Base-by-base conservation (phyloP, 108 stramenopile species). In the Craspedostauros australis region DNA sequence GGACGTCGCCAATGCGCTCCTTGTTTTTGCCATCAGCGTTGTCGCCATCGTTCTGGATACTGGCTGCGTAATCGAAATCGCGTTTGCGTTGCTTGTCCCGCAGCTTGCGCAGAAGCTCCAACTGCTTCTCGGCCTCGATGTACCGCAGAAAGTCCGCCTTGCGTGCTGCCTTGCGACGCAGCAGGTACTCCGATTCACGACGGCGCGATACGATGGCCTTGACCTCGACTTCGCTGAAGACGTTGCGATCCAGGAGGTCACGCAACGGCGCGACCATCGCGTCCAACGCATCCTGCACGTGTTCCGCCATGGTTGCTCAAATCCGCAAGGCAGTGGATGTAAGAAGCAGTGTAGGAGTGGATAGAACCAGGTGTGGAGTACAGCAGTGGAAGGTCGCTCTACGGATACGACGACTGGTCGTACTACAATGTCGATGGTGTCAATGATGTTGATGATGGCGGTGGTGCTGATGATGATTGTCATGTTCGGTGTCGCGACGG, bases 241-340 rank as follows among this genome's bases (percentile, higher is more conserved):
- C 68, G 26, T 73, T 56, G 0, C 84, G 82, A 38, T 80, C 75
- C 48, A 76, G 56, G 45, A 88, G 66, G 46, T 92, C 91, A 32
- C 60, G 57, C 68, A 92, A 68, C 14, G 86, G 77, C 16, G 77
- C 64, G 70, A 92, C 91, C 91, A 92, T 92, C 15, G 68, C 61
- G 64, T 92, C 91, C 43, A 92, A 75, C 50, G 80, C 68, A 18
- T 68, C 80, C 54, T 92, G 86, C 0, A 92, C 91, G 65, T 88
- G 82, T 68, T 92, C 91, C 22, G 89, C 89, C 89, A 91, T 91
- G 23, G 11, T 51, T 43, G 45, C 8, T 46, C 21, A 47, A 21
- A n/a, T n/a, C n/a, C n/a, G n/a, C n/a, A n/a, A n/a, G n/a, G n/a
- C n/a, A n/a, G n/a, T n/a, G n/a, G n/a, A n/a, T n/a, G n/a, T n/a